Base-by-base conservation (phyloP, 2,329 filamentous ascomycete genomes). In the Hypoxylon sp. region DNA sequence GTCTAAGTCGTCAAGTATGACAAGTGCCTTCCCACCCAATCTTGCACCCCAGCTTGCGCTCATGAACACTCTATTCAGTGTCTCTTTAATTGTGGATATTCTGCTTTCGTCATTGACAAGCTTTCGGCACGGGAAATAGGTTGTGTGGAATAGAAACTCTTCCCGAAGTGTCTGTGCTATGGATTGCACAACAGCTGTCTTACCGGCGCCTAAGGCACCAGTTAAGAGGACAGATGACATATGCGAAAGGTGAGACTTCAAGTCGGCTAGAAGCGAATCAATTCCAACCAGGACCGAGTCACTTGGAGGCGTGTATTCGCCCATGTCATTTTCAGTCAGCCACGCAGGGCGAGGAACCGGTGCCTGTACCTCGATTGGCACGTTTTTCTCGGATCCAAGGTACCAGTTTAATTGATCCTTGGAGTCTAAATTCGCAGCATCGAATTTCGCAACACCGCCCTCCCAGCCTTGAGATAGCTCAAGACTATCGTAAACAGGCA, bases 1-100 rank as follows among this genome's bases (percentile, higher is more conserved):
- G 80, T 99, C 96, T 6, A 99, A 82, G 76, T 99, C 96, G 76
- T 99, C 96, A 1, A 99, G 84, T 54, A 99, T 89, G 20, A 99
- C 92, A 2, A 98, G 79, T 0, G 95, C 89, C 69, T 89, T 91
- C 3, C 96, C 96, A 22, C 94, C 95, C 0, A 96, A 86, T 66
- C 95, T 88, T 37, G 95, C 93, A 40, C 93, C 94, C 96, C 96
- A 99, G 46, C 92, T 91, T 2, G 96, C 96, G 20, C 89, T 88
- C 85, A 96, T 94, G 78, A 99, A 98, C 1, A 97, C 81, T 14
- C 94, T 89, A 56, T 89, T 91, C 4, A 99, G 82, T 0, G 90
- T 96, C 76, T 98, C 95, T 77, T 97, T 98, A 81, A 99, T 93
- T 0, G 92, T 93, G 2, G 94, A 92, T 13, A 98, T 89, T 64